Percentiles rank a stretch among this genome's conserved stretches.
Conservation (phyloP, 2,329 filamentous ascomycete species). For the Neonectria magnoliae region DNA sequence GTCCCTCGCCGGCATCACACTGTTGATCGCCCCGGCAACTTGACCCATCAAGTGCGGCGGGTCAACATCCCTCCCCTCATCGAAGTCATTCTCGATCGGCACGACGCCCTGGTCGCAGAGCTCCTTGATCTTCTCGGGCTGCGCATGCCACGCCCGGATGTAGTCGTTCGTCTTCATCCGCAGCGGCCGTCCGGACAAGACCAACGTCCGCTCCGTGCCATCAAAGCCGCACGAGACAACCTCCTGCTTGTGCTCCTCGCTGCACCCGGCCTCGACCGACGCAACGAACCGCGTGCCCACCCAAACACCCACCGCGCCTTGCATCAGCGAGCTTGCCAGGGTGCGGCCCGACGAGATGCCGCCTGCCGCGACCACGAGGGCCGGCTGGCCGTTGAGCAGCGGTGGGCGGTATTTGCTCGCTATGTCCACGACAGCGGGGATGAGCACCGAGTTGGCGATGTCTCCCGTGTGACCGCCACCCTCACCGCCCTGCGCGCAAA, state of each 20-base stretch:
- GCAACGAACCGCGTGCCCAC: constrained; percentile 95
- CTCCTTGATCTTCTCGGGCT: constrained; percentile 77
- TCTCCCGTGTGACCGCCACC: constrained; percentile 94
- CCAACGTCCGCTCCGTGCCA: constrained; percentile 84
- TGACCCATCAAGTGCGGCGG: constrained; percentile 93
- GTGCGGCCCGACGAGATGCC: constrained; percentile 86
- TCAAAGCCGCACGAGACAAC: constrained; percentile 83
- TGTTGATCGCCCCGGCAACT: constrained; percentile 80
- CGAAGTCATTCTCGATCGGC: constrained; percentile 84
- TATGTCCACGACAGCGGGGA: constrained; percentile 88
- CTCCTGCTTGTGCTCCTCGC: constrained; percentile 82
- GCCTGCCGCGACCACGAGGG: constrained; percentile 88
- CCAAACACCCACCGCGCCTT: constrained; percentile 90
- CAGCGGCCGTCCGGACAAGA: constrained; percentile 83
- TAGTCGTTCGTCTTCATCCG: constrained; percentile 86
- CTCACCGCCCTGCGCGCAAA: constrained; percentile 93
- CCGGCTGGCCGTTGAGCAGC: constrained; percentile 73
- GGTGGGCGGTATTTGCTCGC: constrained; percentile 76
- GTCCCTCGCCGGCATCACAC: constrained; percentile 81
- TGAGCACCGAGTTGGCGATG: constrained; percentile 84
- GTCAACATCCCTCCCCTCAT: constrained; percentile 84
- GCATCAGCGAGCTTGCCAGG: constrained; percentile 84
- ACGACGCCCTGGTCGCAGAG: constrained; percentile 81
- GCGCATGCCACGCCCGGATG: constrained; percentile 80
- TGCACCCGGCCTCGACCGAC: constrained; percentile 81